Base-by-base conservation (phyloP, 176 grass and related monocot genomes). In the Saccharum spontaneum region DNA sequence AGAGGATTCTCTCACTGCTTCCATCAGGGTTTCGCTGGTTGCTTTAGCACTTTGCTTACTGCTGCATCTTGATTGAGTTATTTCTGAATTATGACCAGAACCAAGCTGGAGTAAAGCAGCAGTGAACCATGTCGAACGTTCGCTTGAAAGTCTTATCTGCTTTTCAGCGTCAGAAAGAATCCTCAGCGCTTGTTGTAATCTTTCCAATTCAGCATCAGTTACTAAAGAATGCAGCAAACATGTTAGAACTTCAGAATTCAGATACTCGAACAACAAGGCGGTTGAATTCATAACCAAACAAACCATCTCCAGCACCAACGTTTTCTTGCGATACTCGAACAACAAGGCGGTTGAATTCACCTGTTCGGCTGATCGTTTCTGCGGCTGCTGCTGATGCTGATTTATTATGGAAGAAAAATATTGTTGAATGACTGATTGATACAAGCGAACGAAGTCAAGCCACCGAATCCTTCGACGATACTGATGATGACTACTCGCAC, bases 91-190 rank as follows among this genome's bases (percentile, higher is more conserved):
- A 83, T 93, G 87, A 78, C 90, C 80, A 63, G 91, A 93, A 78
- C 93, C 91, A 90, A 99, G 97, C 85, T 99, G 97, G 59, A 99
- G 83, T 43, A 99, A 83, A 52, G 93, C 97, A 84, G 97, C 97
- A 78, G 93, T 96, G 72, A 96, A 99, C 97, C 97, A 99, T 73
- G 91, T 99, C 6, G 93, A 99, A 14, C 97, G 93, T 52, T 99
- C 97, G 45, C 90, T 96, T 68, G 97, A 99, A 83, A 94, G 90
- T 69, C 97, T 84, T 87, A 99, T 88, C 67, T 99, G 97, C 36
- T 94, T 99, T 85, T 99, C 97, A 63, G 97, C 97, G 64, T 99
- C 93, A 67, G 97, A 99, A 71, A 99, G 91, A 87, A 99, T 94
- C 88, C 87, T 99, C 79, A 99, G 87, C 3, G 97, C 93, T 89